Evolutionary conservation across 345 rosid genomes (phyloP).

Genomic region (Garcia nutans): DNA sequence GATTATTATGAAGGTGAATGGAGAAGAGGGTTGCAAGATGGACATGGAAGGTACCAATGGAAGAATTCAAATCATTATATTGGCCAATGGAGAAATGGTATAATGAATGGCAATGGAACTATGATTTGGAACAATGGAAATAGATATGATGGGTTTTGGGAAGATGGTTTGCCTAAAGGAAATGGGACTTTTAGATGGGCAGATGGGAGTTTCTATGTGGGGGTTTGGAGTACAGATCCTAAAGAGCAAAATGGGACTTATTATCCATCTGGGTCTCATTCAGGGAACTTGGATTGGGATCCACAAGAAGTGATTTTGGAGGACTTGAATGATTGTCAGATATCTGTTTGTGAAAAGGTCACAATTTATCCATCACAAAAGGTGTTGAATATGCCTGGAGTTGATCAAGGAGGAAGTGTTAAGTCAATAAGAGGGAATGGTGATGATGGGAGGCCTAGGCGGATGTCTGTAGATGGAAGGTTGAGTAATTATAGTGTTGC

Average conservation of each 20-base stretch:
- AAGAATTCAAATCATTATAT: constrained; percentile 66
- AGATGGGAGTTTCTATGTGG: constrained; percentile 80
- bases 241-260: constrained; percentile 78
- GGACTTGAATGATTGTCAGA: constrained; percentile 60
- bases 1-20: constrained; percentile 90
- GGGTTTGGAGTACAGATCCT: constrained; percentile 85
- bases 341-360: constrained; percentile 59
- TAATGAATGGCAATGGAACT: constrained; percentile 77
- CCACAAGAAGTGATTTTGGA: constrained; percentile 63
- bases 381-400: constrained; percentile 58
- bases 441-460: constrained; percentile 43
- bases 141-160: constrained; percentile 92
- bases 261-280: constrained; percentile 56
- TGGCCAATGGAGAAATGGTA: constrained; percentile 80
- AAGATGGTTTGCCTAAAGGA: constrained; percentile 80
- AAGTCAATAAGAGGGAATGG: constrained; percentile 27
- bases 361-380: constrained; percentile 80
- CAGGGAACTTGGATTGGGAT: constrained; percentile 69
- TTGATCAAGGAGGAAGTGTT: constrained; percentile 32
- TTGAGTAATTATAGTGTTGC: constrained; percentile 42
- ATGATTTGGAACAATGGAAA: constrained; percentile 83
- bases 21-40: constrained; percentile 81
- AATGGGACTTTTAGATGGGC: constrained; percentile 76
- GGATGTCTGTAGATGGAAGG: constrained; percentile 72
- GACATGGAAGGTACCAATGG: constrained; percentile 92